Evolutionary conservation across 1,139 yeast genomes (phyloP), one percentile per base, ranked within the genome.

Genomic region (Kodamaea alishanica): DNA sequence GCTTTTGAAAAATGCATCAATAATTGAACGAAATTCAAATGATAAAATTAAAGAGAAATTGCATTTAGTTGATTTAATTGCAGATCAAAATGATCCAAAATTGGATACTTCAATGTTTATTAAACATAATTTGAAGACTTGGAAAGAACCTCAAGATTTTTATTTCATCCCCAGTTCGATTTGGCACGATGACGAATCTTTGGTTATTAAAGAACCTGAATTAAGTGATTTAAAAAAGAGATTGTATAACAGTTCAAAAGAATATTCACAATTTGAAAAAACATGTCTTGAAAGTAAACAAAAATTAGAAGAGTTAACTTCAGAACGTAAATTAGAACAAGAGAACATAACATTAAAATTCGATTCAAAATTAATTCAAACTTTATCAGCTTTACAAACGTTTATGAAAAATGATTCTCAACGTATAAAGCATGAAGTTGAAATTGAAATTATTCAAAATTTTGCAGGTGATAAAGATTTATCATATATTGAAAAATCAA

Each of bases 171-270:
- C 97, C 1, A 82, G 95, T 30, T 81, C 90, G 26, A 84, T 94
- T 35, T 94, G 98, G 98, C 97, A 90, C 61, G 98, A 92, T 55
- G 97, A 92, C 60, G 96, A 89, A 47, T 70, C 77, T 34, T 79
- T 92, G 65, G 69, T 81, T 10, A 74, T 78, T 2, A 73, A 75
- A 12, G 81, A 77, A 30, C 75, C 75, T 1, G 92, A 88, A 50
- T 68, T 88, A 47, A 73, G 80, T 11, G 78, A 74, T 37, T 68
- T 92, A 55, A 81, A 84, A 54, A 74, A 75, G 43, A 66, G 71
- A 40, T 68, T 92, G 44, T 75, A 76, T 37, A 58, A 65, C 33
- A 68, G 83, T 5, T 67, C 75, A 34, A 52, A 65, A 6, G 70
- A 65, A 8, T 79, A 79, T 46, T 63, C 69, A 26, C 69, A 62